Evolutionary conservation across 2,329 filamentous ascomycete genomes (phyloP).

Genomic region (Aspergillus melleus): DNA sequence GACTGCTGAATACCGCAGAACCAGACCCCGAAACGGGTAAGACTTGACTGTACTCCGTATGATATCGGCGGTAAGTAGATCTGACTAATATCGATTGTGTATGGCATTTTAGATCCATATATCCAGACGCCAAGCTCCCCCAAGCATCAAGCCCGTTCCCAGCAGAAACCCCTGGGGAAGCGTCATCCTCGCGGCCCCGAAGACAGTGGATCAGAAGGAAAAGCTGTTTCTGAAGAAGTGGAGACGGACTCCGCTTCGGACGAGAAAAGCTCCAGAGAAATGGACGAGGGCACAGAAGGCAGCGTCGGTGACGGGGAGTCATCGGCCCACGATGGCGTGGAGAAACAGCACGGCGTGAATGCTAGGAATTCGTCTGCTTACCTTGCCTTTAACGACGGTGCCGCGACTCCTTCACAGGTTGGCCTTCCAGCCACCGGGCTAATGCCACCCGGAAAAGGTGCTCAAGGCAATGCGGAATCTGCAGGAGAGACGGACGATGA

Average conservation of each 20-base stretch:
- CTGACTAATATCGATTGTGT: not conserved
- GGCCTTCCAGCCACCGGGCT: conserved; percentile 42
- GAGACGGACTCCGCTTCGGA: conserved; percentile 28
- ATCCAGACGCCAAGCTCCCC: conserved; percentile 21
- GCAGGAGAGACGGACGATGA: conserved; percentile 44
- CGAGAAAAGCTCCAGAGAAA: conserved; percentile 7
- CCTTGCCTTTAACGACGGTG: conserved; percentile 14
- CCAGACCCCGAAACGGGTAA: conserved; percentile 41
- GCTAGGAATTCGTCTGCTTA: conserved; percentile 1
- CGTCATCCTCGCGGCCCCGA: conserved; percentile 24
- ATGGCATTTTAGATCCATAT: conserved; percentile 24
- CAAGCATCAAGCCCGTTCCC: conserved; percentile 13
- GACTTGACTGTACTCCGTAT: not conserved
- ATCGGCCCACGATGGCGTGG: not conserved
- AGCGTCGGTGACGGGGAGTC: conserved; percentile 33
- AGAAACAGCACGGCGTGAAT: conserved; percentile 1
- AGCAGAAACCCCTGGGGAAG: conserved; percentile 24
- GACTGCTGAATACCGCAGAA: conserved; percentile 54
- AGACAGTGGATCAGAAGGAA: conserved; percentile 29
- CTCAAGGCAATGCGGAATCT: conserved; percentile 19
- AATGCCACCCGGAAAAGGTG: conserved; percentile 8
- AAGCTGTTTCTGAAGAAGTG: conserved; percentile 41
- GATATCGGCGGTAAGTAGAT: not conserved
- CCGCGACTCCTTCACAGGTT: conserved; percentile 40
- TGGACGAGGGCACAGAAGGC: conserved; percentile 25